Base-by-base conservation (phyloP, 2,329 filamentous ascomycete species). In the Fusarium sp. region DNA sequence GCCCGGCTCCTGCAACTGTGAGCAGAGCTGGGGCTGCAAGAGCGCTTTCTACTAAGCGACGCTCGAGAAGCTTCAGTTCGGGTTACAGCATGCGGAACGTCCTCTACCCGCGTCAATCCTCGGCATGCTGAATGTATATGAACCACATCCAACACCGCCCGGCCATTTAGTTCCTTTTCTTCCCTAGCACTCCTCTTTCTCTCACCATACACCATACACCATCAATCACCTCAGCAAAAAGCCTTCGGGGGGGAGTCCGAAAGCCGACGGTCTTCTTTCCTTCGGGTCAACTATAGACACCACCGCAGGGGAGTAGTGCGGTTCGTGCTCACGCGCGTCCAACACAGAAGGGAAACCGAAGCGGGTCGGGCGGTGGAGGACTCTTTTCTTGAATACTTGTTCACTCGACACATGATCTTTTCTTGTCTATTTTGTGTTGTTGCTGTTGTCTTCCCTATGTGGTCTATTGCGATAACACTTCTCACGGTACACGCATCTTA, bases 1-100 rank as follows among this genome's bases (percentile, higher is more conserved):
- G 40, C 81, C 86, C 29, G 91, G 90, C 72, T 79, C 81, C 33
- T 92, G 89, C 81, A 81, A 82, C 67, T 93, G 93, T 75, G 94
- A 97, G 89, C 88, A 90, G 82, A 84, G 85, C 85, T 97, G 93
- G 87, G 93, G 93, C 69, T 89, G 75, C 68, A 69, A 69, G 62
- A 55, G 55, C 58, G 71, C 69, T 61, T 77, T 78, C 70, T 59
- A 49, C 73, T 70, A 70, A 64, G 56, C 62, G 23, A 40, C 20
- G 23, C 44, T 49, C 72, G 69, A 64, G 54, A 38, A 46, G 56
- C 16, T 57, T 20, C 18, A 31, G 23, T 38, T 53, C 53, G 23
- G 33, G 53, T 67, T 73, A 44, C 71, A 71, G 73, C 74, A 70
- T 71, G 58, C 61, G 36, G 55, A 61, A 67, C 42, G 64, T 64